Conservation (phyloP, 441 rosid genomes). For the Geranium incanum region DNA sequence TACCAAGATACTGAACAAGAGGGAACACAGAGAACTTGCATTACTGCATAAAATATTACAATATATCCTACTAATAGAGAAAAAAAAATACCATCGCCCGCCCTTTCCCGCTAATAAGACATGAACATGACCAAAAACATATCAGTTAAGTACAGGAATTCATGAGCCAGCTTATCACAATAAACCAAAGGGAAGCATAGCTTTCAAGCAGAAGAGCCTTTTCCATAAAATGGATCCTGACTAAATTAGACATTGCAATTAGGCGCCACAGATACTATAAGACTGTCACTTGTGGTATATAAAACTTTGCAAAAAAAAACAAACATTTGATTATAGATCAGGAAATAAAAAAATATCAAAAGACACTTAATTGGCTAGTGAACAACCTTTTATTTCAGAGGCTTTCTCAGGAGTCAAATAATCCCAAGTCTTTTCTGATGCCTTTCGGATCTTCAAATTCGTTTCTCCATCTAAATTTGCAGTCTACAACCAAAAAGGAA, state of each 20-base stretch:
- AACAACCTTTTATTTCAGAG: conserved; percentile 74
- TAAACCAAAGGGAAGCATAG: background rate
- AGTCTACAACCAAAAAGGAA: conserved; percentile 47
- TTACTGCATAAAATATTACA: background rate
- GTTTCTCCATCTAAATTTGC: conserved; percentile 99
- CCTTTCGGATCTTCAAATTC: conserved; percentile 95
- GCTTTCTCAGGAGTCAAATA: conserved; percentile 80
- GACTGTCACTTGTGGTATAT: background rate
- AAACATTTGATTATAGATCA: background rate
- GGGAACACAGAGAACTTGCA: conserved; percentile 3
- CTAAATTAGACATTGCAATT: background rate
- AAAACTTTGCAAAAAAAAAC: background rate
- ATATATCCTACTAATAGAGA: background rate
- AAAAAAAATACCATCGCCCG: background rate
- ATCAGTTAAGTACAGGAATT: background rate
- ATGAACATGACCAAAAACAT: background rate
- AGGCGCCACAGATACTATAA: background rate
- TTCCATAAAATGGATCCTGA: background rate
- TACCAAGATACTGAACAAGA: background rate
- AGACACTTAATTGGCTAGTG: conserved; percentile 2
- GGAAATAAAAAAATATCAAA: background rate
- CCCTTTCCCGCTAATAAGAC: background rate
- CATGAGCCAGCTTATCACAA: background rate
- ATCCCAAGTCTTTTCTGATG: conserved; percentile 98
- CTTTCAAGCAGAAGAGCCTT: background rate